These are phyloP conservation scores for Scedosporium apiospermum DNA, from an alignment of 2,329 filamentous ascomycete genomes.

Conservation along the genomic window DNA sequence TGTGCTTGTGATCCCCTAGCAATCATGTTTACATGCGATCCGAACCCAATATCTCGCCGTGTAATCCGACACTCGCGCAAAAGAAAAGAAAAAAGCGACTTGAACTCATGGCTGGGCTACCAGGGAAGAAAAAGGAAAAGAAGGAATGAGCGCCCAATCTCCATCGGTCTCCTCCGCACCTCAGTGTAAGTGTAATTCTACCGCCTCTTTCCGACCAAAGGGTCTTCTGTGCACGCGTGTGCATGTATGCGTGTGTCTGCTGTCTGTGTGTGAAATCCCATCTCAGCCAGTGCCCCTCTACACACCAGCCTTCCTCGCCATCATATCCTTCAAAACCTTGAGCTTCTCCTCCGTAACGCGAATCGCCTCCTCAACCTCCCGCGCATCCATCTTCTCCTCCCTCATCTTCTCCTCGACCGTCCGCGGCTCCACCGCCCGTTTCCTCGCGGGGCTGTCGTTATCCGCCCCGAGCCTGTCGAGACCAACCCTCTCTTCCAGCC, in stretches of 20 bases:
- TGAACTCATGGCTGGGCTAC: not conserved
- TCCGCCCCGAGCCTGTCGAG: slow-evolving; percentile 47
- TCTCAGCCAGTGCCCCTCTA: not conserved
- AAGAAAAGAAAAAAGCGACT: not conserved
- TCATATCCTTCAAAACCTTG: slow-evolving; percentile 61
- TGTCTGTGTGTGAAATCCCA: not conserved
- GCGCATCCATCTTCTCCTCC: slow-evolving; percentile 56
- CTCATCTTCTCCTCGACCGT: slow-evolving; percentile 50
- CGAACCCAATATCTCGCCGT: not conserved
- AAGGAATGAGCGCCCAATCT: not conserved
- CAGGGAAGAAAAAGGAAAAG: not conserved
- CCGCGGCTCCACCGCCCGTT: slow-evolving; percentile 41
- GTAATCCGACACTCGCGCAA: not conserved
- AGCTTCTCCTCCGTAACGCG: slow-evolving; percentile 79
- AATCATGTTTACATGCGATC: not conserved
- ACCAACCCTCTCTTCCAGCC: slow-evolving; percentile 80
- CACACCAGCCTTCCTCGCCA: slow-evolving; percentile 36
- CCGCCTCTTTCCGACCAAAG: not conserved
- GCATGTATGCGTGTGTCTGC: too few relatives aligned
- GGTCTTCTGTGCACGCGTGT: too few relatives aligned
- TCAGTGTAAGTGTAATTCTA: not conserved
- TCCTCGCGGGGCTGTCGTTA: slow-evolving; percentile 27
- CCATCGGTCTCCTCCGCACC: not conserved
- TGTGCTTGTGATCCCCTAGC: not conserved
- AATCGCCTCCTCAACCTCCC: slow-evolving; percentile 72